Percentiles rank a stretch among this genome's conserved stretches.
These are phyloP conservation scores for Phytopythium cucurbitacearum DNA, from an alignment of 352 stramenopile genomes.

Conservation along the genomic window DNA sequence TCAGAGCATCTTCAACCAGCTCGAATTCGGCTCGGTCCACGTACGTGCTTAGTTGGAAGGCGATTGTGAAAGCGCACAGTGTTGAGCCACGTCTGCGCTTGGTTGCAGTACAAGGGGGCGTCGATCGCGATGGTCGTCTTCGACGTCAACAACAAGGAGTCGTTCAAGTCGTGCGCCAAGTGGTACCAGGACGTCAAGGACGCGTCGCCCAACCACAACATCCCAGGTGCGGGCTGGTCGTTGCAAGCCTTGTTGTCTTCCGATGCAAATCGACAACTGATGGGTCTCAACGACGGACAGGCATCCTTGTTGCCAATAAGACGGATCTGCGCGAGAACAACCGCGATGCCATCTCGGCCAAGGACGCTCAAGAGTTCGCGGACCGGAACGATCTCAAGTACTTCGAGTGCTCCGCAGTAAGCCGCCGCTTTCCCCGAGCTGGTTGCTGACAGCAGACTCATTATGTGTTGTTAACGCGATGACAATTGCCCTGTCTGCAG, in stretches of 20 bases:
- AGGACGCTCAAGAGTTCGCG: conserved; percentile 68
- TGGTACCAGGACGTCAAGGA: conserved; percentile 81
- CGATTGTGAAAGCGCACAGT: background rate
- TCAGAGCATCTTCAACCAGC: conserved; percentile 93
- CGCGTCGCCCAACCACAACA: conserved; percentile 70
- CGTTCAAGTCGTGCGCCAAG: conserved; percentile 78
- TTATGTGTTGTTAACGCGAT: conserved; percentile 3
- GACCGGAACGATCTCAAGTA: conserved; percentile 78
- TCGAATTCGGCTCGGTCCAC: conserved; percentile 82
- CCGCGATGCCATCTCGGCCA: conserved; percentile 59
- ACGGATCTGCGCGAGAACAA: conserved; percentile 76
- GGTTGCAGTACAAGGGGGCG: conserved; percentile 62
- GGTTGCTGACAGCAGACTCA: background rate
- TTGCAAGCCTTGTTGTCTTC: no score
- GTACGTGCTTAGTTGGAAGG: conserved; percentile 21
- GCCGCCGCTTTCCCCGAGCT: conserved; percentile 3
- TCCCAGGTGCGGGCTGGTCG: conserved; percentile 30
- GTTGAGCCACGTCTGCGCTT: background rate
- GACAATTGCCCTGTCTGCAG: conserved; percentile 12
- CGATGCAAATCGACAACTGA: no score
- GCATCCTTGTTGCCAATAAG: conserved; percentile 76
- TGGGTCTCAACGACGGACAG: conserved; percentile 11
- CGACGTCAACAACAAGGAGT: conserved; percentile 86
- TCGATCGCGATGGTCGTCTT: conserved; percentile 79
- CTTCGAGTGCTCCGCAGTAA: conserved; percentile 76